Evolutionary conservation across 208 protist species (phyloP).

Genomic region (Acanthamoeba culbertsoni): DNA sequence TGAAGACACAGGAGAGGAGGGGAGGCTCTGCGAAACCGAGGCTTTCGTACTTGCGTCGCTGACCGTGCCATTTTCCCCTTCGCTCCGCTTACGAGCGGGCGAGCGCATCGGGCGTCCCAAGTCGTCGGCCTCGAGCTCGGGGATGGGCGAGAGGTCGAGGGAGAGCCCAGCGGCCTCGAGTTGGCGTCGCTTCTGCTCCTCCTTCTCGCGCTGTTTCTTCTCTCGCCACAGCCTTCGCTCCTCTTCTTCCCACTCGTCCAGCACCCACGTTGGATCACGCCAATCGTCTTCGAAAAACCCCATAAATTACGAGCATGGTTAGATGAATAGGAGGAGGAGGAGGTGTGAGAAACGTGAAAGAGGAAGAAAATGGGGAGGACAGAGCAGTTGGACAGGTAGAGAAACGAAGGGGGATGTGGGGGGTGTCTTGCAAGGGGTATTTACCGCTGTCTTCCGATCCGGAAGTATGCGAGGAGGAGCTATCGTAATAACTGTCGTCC

Average conservation of each 20-base stretch:
- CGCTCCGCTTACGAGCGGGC: no score
- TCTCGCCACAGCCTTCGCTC: not conserved
- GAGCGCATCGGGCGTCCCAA: no score
- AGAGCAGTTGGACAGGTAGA: not conserved
- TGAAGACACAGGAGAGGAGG: no score
- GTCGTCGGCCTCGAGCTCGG: no score
- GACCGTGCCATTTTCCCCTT: no score
- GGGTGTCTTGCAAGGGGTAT: no score
- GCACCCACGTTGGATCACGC: constrained; percentile 25
- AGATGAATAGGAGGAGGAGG: not conserved
- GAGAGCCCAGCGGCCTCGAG: not conserved
- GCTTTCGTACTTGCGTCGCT: no score
- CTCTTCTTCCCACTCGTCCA: constrained; percentile 42
- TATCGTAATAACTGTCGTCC: not conserved
- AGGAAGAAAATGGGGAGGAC: no score
- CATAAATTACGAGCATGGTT: not conserved
- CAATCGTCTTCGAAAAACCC: not conserved
- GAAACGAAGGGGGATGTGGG: not conserved
- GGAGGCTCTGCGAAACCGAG: no score
- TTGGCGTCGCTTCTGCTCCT: not conserved
- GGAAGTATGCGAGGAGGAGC: not conserved
- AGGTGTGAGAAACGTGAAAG: not conserved
- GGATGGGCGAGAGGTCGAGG: not conserved
- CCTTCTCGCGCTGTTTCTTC: constrained; percentile 35
- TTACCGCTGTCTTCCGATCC: not conserved